phyloP scores from a whole-genome alignment of 2,329 filamentous ascomycete species.

The Periconia macrospinosa region DNA sequence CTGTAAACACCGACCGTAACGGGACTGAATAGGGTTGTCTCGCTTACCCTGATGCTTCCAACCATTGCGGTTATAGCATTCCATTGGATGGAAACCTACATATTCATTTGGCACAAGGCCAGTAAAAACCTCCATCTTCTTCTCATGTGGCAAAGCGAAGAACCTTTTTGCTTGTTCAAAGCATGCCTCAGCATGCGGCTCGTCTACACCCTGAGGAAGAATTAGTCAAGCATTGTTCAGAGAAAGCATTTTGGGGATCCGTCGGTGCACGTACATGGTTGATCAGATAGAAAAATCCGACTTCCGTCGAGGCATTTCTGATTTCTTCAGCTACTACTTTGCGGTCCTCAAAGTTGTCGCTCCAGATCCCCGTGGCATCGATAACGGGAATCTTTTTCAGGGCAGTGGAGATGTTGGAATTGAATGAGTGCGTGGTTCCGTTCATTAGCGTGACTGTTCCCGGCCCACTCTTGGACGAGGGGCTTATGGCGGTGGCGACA shows the following conservation, averaged over 20 bases:
- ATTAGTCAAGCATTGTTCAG: constrained; percentile 23
- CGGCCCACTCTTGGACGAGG: no score
- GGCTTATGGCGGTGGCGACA: no score
- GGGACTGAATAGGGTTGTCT: no score
- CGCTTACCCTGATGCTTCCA: constrained; percentile 51
- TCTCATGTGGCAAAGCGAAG: constrained; percentile 42
- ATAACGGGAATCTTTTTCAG: constrained; percentile 15
- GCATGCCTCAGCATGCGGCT: constrained; percentile 47
- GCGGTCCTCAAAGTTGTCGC: constrained; percentile 11
- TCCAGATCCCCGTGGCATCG: constrained; percentile 14
- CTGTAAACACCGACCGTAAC: no score
- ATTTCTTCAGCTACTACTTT: constrained; percentile 15
- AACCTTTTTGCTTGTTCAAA: constrained; percentile 49
- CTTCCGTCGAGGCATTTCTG: constrained; percentile 7
- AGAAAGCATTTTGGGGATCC: constrained; percentile 35
- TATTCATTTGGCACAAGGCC: constrained; percentile 40
- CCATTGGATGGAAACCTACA: constrained; percentile 39
- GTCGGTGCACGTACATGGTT: constrained; percentile 13
- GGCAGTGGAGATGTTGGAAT: no score
- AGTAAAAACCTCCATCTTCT: constrained; percentile 53
- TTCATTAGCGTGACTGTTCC: no score
- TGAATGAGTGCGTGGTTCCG: no score
- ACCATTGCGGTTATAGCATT: constrained; percentile 51
- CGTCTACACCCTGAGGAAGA: constrained; percentile 4
- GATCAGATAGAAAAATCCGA: constrained; percentile 18